Conservation (phyloP, 306 rosid species). For the Quercus alba region DNA sequence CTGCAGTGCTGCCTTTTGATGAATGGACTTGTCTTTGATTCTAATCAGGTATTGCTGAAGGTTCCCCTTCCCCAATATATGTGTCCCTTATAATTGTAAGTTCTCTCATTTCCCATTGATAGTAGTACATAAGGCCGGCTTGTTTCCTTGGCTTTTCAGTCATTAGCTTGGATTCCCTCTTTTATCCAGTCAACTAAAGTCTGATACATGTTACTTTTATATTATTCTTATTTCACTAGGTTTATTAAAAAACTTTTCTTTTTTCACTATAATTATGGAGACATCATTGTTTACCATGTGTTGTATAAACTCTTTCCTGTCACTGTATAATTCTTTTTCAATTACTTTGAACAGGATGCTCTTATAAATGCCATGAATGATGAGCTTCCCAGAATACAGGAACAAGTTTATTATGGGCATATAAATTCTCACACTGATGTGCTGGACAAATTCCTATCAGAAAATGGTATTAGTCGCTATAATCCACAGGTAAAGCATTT, state of each 20-base stretch:
- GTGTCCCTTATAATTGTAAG: constrained; percentile 6
- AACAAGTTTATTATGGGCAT: constrained; percentile 93
- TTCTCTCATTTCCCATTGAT: background rate
- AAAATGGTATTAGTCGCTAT: constrained; percentile 85
- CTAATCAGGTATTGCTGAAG: constrained; percentile 60
- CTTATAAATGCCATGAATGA: constrained; percentile 81
- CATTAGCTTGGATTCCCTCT: background rate
- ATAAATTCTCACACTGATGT: constrained; percentile 82
- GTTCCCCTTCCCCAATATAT: background rate
- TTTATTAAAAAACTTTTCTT: no score
- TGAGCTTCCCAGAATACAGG: constrained; percentile 91
- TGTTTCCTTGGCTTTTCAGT: background rate
- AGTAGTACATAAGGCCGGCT: background rate
- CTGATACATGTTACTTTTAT: background rate
- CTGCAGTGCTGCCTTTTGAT: constrained; percentile 68
- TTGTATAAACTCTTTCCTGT: constrained; percentile 4
- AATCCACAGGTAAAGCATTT: constrained; percentile 73
- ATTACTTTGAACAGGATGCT: constrained; percentile 65
- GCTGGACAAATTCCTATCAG: constrained; percentile 72
- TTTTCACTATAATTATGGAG: background rate
- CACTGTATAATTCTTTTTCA: constrained; percentile 14
- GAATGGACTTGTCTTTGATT: constrained; percentile 89
- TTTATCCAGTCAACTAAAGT: background rate
- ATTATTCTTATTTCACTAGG: no score
- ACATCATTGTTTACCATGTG: background rate